A percentile compares a stretch with the other conserved stretches of the same genome.
phyloP scores from a whole-genome alignment of 2,329 filamentous ascomycete species.

The Aureobasidium musti region DNA sequence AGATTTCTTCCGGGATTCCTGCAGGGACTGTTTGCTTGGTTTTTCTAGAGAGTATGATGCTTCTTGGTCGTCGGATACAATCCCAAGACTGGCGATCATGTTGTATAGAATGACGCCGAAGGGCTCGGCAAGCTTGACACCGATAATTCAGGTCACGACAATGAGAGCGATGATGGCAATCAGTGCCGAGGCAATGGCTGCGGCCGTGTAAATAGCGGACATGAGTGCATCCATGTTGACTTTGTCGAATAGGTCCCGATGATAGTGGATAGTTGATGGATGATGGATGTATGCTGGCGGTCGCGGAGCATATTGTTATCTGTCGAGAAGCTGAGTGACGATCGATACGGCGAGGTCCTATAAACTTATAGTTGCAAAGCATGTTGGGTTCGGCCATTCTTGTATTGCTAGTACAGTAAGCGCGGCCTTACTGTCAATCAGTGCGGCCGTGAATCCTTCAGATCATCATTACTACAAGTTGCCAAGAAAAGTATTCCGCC shows the following conservation, averaged over 20 bases:
- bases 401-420: not conserved
- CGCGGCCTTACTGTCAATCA: not conserved
- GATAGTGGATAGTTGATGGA: too few species aligned
- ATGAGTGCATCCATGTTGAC: not conserved
- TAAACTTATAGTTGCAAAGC: too few species aligned
- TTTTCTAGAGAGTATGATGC: not conserved
- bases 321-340: not conserved
- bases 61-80: not conserved
- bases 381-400: not conserved
- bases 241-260: too few species aligned
- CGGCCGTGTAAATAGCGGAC: not conserved
- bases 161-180: not conserved
- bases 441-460: constrained; percentile 8
- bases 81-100: not conserved
- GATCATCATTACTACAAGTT: not conserved
- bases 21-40: not conserved
- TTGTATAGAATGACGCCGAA: not conserved
- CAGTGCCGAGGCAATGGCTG: not conserved
- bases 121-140: not conserved
- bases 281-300: not conserved
- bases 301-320: not conserved
- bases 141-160: not conserved
- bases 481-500: not conserved
- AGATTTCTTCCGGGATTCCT: not conserved
- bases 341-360: not conserved